Evolutionary conservation across 2,329 filamentous ascomycete species (phyloP), one percentile per base, ranked within the genome.

Genomic region (Fusarium sp.): DNA sequence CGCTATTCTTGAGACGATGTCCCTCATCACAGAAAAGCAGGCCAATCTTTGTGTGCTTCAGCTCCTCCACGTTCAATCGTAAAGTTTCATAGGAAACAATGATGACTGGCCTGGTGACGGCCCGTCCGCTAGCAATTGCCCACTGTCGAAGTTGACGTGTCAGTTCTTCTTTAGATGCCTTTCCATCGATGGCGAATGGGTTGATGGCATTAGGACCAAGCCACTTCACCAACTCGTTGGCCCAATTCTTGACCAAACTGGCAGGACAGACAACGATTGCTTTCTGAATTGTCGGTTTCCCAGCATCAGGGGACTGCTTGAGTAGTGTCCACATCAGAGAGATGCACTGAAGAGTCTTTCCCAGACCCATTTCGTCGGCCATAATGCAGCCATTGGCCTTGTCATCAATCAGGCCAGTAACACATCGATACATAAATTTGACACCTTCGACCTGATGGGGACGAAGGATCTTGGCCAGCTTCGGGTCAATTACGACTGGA

Each of bases 81-180:
- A 99, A 87, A 0, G 96, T 98, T 82, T 99, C 96, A 79, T 99
- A 99, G 0, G 96, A 99, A 47, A 99, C 95, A 66, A 99, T 99
- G 59, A 99, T 93, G 41, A 98, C 95, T 0, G 96, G 96, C 41
- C 96, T 89, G 7, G 95, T 96, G 28, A 99, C 91, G 18, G 94
- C 87, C 55, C 97, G 92, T n/a, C 96, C 96, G 38, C 90, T 94
- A 9, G 96, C 90, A 79, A 98, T 96, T 3, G 94, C 94, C 96
- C 96, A 99, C 81, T 98, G 96, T 42, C 94, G 92, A 72, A 99
- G 88, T 80, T 99, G 96, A 55, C 93, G 89, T 4, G 91, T 97
- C 44, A 99, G 86, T 78, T 98, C 96, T 76, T 97, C 94, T 80
- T 99, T 99, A 1, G 94, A 92, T 18, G 94, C 96, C 83, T 98